Conservation (phyloP, 225 moss, liverwort and hornwort genomes). For the Thuidium tamariscinum region DNA sequence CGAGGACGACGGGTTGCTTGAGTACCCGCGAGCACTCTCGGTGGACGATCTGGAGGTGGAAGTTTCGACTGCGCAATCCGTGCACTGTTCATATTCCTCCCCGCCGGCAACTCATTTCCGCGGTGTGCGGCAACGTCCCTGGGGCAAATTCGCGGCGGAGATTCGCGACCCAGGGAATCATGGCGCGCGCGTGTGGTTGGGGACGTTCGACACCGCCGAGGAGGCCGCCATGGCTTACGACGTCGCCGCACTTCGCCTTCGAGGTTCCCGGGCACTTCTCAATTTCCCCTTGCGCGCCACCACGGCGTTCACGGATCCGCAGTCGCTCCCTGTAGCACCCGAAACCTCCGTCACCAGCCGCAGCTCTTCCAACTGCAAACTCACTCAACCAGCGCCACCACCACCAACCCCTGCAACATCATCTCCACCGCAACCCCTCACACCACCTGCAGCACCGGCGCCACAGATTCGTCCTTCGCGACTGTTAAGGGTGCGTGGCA, state of each 20-base stretch:
- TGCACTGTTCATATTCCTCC: background rate
- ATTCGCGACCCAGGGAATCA: slow-evolving; percentile 36
- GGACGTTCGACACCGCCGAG: slow-evolving; percentile 39
- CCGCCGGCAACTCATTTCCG: slow-evolving; percentile 3
- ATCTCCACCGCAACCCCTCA: background rate
- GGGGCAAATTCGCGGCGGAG: slow-evolving; percentile 39
- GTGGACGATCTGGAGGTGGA: background rate
- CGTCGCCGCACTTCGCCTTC: slow-evolving; percentile 28
- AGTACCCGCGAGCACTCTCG: background rate
- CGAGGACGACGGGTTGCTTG: background rate
- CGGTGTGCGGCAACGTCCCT: slow-evolving; percentile 27
- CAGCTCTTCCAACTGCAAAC: background rate
- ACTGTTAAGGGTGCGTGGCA: background rate
- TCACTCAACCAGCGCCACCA: background rate
- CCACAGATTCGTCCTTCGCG: background rate
- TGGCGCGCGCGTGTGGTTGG: slow-evolving; percentile 38
- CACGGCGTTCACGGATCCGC: slow-evolving; percentile 7
- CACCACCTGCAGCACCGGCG: background rate
- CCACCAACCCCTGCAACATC: background rate
- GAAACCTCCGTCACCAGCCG: background rate
- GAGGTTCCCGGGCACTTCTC: slow-evolving; percentile 36
- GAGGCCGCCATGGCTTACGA: slow-evolving; percentile 43
- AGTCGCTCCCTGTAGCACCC: slow-evolving; percentile 8
- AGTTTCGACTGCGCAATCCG: background rate
- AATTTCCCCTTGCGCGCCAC: slow-evolving; percentile 34